Base-by-base conservation (phyloP, 768 basidiomycete genomes). In the Dentipellis fragilis region DNA sequence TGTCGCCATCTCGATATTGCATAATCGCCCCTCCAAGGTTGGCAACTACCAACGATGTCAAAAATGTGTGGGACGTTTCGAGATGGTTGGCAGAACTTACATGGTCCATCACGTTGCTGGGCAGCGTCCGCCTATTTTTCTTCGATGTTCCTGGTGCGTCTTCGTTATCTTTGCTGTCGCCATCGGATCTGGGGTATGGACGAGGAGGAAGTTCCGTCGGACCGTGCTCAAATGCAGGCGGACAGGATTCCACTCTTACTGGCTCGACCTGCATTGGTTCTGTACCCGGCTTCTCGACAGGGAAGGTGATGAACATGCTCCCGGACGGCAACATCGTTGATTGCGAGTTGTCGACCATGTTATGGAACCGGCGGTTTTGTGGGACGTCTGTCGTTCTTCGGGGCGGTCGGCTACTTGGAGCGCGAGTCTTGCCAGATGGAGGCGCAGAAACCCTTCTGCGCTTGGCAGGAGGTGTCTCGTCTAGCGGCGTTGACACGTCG, bases 241-340 rank as follows among this genome's bases (percentile, higher is more conserved):
- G 57, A 45, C 42, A 45, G 17, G 42, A 45, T 19, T 45, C 42
- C n/a, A 45, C 10, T 36, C 54, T 57, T 19, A 54, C 46, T 2
- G 46, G 51, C 16, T 23, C 54, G 48, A 38, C 37, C n/a, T 50
- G 21, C 3, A 42, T 46, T 23, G 50, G n/a, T 16, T 58, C 52
- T 53, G 59, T 57, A 14, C 51, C 57, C 36, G 59, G 57, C n/a
- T 58, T 59, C 10, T 58, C 57, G 37, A 59, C 21, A 49, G 59
- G 59, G 46, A 59, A 59, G 0, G 59, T 59, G 57, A 59, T 59
- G 34, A 48, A 58, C 59, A 59, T 58, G 21, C 59, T 57, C 54
- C 59, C 59, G 45, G 59, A 59, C n/a, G 57, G 57, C 19, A 59
- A 53, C 6, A 59, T 45, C n/a, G 57, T 59, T n/a, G 59, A 58